Percentiles rank a stretch among this genome's conserved stretches.
phyloP scores from a whole-genome alignment of 2,329 filamentous ascomycete species.

The Esteya vermicola region DNA sequence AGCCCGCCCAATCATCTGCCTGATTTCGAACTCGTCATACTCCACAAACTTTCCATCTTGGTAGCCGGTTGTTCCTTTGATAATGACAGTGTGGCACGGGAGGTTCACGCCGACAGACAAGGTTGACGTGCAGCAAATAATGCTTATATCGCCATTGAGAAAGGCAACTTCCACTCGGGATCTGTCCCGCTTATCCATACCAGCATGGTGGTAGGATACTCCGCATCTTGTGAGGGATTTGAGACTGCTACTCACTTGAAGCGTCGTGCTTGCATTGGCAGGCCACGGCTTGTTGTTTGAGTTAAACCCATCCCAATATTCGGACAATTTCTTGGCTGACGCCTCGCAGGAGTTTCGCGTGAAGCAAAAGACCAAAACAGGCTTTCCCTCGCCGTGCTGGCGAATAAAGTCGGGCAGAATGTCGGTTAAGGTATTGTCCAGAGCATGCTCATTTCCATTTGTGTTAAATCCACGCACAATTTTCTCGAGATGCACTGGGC shows the following conservation, averaged over 20 bases:
- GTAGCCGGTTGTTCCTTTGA: slow-evolving; percentile 65
- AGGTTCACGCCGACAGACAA: slow-evolving; percentile 73
- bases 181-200: slow-evolving; percentile 51
- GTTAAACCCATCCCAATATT: slow-evolving; percentile 44
- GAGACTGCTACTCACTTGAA: slow-evolving; percentile 47
- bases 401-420: slow-evolving; percentile 53
- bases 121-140: slow-evolving; percentile 81
- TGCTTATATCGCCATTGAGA: slow-evolving; percentile 53
- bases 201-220: slow-evolving; percentile 74
- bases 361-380: slow-evolving; percentile 72
- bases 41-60: slow-evolving; percentile 47
- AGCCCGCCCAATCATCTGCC: slow-evolving; percentile 82
- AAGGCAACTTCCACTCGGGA: slow-evolving; percentile 53
- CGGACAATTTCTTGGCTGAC: slow-evolving; percentile 54
- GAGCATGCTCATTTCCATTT: slow-evolving; percentile 57
- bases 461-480: slow-evolving; percentile 59
- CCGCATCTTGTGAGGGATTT: slow-evolving; percentile 35
- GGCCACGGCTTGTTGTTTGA: slow-evolving; percentile 47
- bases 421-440: slow-evolving; percentile 54
- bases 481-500: slow-evolving; percentile 64
- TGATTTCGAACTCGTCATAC: slow-evolving; percentile 70
- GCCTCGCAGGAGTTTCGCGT: slow-evolving; percentile 56
- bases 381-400: slow-evolving; percentile 55
- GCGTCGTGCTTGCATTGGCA: slow-evolving; percentile 31
- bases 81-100: slow-evolving; percentile 68